Evolutionary conservation across 345 rosid species (phyloP).

Genomic region (Psidium friedrichsthalianum): DNA sequence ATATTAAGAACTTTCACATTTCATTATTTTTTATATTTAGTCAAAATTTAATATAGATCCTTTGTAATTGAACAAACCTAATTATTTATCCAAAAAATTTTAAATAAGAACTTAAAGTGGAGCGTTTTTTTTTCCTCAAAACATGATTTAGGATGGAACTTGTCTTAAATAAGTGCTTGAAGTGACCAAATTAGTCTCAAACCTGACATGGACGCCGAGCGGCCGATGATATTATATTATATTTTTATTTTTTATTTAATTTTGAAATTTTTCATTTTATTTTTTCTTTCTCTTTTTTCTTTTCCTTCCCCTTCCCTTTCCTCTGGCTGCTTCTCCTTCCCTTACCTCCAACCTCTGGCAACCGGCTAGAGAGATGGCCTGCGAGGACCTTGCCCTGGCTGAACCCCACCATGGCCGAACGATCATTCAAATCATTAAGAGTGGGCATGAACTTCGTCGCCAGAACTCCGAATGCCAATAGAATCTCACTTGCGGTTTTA

Average conservation of each 20-base stretch:
- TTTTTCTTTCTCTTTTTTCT: too few relatives aligned
- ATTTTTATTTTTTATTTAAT: too few relatives aligned
- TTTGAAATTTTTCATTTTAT: too few relatives aligned
- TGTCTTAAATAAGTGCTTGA: background rate
- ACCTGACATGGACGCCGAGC: too few relatives aligned
- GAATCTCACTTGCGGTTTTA: conserved; percentile 19
- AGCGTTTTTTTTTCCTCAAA: background rate
- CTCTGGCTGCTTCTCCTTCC: too few relatives aligned
- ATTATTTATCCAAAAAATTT: background rate
- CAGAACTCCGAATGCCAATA: conserved; percentile 25
- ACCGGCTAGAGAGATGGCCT: too few relatives aligned
- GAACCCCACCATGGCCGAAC: too few relatives aligned
- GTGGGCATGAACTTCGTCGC: conserved; percentile 33
- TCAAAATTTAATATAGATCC: background rate
- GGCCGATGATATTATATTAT: too few relatives aligned
- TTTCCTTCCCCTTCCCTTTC: too few relatives aligned
- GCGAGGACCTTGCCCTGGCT: too few relatives aligned
- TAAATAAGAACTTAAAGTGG: background rate
- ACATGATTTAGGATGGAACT: accelerated
- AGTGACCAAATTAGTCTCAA: background rate
- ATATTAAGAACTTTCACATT: background rate
- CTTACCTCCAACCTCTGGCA: too few relatives aligned
- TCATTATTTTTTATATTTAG: background rate
- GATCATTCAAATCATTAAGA: conserved; percentile 16
- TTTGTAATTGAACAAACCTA: background rate